A percentile compares a stretch with the other conserved stretches of the same genome.
phyloP scores from a whole-genome alignment of 1,284 basidiomycete species.

The Heterobasidion parviporum region DNA sequence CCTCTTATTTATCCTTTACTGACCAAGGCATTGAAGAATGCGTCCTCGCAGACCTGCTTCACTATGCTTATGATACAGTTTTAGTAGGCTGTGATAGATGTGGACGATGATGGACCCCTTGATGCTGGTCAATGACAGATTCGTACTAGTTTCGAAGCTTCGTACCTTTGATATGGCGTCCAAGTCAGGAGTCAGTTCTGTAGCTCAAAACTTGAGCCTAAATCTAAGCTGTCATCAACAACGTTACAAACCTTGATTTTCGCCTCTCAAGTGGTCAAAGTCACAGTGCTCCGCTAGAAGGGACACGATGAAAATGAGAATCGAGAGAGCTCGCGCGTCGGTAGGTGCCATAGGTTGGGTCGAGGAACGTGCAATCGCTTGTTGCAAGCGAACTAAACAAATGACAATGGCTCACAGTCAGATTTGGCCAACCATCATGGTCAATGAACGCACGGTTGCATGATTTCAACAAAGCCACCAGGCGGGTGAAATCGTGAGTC shows the following conservation, averaged over 20 bases:
- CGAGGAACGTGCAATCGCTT: constrained; percentile 27
- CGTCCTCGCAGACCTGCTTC: constrained; percentile 51
- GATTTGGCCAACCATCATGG: neutral
- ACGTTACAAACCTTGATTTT: constrained; percentile 38
- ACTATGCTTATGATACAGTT: constrained; percentile 57
- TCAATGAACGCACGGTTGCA: constrained; percentile 56
- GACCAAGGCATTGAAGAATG: constrained; percentile 78
- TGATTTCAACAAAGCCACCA: constrained; percentile 74
- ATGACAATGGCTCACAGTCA: neutral
- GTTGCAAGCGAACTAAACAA: constrained; percentile 46
- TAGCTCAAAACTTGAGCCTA: neutral
- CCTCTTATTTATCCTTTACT: constrained; percentile 9
- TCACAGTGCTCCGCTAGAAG: constrained; percentile 84
- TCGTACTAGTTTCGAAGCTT: neutral
- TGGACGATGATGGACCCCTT: constrained; percentile 74
- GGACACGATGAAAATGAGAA: constrained; percentile 77
- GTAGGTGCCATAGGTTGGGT: constrained; percentile 19
- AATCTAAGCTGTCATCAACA: neutral
- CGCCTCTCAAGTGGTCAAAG: constrained; percentile 69
- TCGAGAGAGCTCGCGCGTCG: constrained; percentile 37
- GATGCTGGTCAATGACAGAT: constrained; percentile 5
- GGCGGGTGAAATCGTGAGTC: constrained; percentile 75
- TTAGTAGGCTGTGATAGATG: constrained; percentile 68
- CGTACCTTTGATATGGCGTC: constrained; percentile 51
- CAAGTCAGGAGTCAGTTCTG: constrained; percentile 52